Base-by-base conservation (phyloP, 495 filamentous ascomycete genomes). In the Daldinia vernicosa region DNA sequence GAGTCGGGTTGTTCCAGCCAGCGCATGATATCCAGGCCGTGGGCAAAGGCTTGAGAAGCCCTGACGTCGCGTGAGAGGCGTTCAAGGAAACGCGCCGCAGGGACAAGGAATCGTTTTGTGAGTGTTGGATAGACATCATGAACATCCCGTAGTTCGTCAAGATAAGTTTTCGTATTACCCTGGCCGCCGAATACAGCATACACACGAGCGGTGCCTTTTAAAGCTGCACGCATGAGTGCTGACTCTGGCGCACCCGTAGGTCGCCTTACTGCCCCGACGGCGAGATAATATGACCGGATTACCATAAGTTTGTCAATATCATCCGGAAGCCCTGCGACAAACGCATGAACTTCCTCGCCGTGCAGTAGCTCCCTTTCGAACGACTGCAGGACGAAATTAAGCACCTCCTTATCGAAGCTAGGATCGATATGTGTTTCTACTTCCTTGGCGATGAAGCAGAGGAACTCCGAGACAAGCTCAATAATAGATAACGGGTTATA, bases 91-190 rank as follows among this genome's bases (percentile, higher is more conserved):
- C 89, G 83, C 6, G 92, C 91, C 6, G 90, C 89, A 19, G 88
- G 85, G 24, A 82, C 78, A 67, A 96, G 85, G 57, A 95, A 84
- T 17, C 91, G 88, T 67, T 91, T 90, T 3, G 95, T 87, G 47
- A 95, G 89, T 1, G 90, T 89, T 9, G 89, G 87, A 75, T 96
- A 96, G 55, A 91, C 93, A 27, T 82, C 89, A 81, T 93, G 93
- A 47, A 95, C 83, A 75, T 92, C 88, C 45, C 92, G 86, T 28
- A 96, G 82, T 77, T 96, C 93, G 47, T 95, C 92, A 75, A 95
- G 94, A 78, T 95, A 96, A 75, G 95, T 93, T 76, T 95, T 93
- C 63, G 95, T 95, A 76, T 95, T 96, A 39, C 93, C 93, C 77
- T 96, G 93, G 17, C 93, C 93, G 32, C 93, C 93, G 64, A 95